Evolutionary conservation across 2,329 filamentous ascomycete species (phyloP).

Genomic region (Ustulina deusta): DNA sequence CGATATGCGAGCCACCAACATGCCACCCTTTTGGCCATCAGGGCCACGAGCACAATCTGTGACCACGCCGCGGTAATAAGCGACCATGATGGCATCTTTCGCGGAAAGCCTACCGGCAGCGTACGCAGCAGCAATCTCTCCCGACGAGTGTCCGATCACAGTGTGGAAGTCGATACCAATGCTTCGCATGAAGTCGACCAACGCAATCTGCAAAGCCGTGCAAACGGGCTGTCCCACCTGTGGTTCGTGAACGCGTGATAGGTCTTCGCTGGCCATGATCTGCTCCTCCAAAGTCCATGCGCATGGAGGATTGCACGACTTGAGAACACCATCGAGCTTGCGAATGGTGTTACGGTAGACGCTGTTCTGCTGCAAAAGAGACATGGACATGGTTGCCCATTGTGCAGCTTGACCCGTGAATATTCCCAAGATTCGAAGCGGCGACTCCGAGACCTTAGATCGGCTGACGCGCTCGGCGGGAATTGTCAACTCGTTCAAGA

Average conservation of each 20-base stretch:
- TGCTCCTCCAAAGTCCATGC: constrained; percentile 53
- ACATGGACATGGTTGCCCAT: constrained; percentile 52
- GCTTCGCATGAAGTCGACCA: constrained; percentile 52
- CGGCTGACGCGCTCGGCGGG: constrained; percentile 41
- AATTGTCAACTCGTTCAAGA: constrained; percentile 36
- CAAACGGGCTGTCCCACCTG: constrained; percentile 64
- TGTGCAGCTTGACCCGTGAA: constrained; percentile 56
- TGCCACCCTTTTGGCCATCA: constrained; percentile 46
- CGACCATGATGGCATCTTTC: constrained; percentile 48
- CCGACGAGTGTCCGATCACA: constrained; percentile 50
- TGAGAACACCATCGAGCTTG: constrained; percentile 49
- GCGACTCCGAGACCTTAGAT: constrained; percentile 33
- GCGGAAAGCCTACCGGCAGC: constrained; percentile 48
- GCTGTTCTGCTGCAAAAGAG: constrained; percentile 47
- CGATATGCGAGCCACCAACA: constrained; percentile 48
- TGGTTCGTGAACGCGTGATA: constrained; percentile 53
- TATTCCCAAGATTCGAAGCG: constrained; percentile 49
- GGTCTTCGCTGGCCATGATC: constrained; percentile 47
- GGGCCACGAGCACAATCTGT: constrained; percentile 43
- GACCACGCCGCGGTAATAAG: constrained; percentile 50
- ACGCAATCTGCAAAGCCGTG: constrained; percentile 65
- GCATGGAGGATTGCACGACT: constrained; percentile 43
- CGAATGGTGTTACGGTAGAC: constrained; percentile 53
- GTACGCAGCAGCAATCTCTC: constrained; percentile 52
- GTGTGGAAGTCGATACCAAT: constrained; percentile 49